Evolutionary conservation across 2,329 filamentous ascomycete species (phyloP), one percentile per base, ranked within the genome.

Genomic region (Colletotrichum noveboracense): DNA sequence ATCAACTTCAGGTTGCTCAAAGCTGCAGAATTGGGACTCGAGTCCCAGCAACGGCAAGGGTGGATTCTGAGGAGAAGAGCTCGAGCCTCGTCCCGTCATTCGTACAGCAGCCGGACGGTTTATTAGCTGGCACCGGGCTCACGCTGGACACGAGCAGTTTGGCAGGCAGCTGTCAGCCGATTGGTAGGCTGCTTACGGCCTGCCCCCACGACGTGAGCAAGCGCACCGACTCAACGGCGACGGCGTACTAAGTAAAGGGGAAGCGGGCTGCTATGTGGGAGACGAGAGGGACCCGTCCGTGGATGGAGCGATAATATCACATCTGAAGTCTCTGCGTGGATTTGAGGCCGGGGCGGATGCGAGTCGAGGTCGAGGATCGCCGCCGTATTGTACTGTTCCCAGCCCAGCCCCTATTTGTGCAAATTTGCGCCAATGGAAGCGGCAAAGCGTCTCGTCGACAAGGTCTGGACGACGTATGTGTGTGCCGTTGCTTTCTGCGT

Each of bases 1-100:
- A 21, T 34, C 13, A n/a, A 62, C 66, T 60, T 62, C 66, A 74
- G 52, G 72, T 61, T 55, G 26, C 14, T 62, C n/a, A 30, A 75
- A 55, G n/a, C 55, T 64, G 62, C 62, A 67, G 18, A 36, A 55
- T 32, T 36, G 70, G 67, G 56, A 36, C 34, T 36, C 14, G 34
- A 64, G 55, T 21, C 28, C 21, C 67, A 36, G 34, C 28, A 9
- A 18, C 6, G 4, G 10, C 55, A 48, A 52, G 43, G 43, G 61
- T 61, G 72, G 69, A 55, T 72, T 75, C 36, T 30, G 60, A 48
- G 71, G 55, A 71, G 69, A 34, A 34, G 74, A 65, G 70, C 73
- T 72, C 73, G 56, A 67, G 73, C 73, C 73, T 73, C 70, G 68
- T 72, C 55, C 38, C 10, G 34, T 64, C 55, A 55, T 55, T 43